Evolutionary conservation across 306 rosid species (phyloP), one percentile per base, ranked within the genome.

Genomic region (Vigna trinervia): DNA sequence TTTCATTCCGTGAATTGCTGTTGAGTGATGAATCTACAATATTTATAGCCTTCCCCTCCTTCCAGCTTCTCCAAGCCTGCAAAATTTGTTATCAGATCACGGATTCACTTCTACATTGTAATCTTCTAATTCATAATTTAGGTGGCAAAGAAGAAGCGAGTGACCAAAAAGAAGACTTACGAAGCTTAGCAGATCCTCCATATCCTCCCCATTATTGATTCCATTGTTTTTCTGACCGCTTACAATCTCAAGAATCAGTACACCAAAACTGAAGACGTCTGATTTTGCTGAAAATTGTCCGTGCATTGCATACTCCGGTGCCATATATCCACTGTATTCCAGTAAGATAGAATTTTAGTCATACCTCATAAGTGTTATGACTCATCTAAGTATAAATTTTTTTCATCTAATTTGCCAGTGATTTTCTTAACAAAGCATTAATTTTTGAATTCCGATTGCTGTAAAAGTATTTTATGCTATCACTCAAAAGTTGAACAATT

Each of bases 51-150:
- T 11, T 61, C 4, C 67, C 22, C 0, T 32, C 17, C 67, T 17
- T 32, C 67, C 67, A 61, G 12, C 32, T 61, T 61, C 45, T 5
- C 67, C 67, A 61, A 6, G 67, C 12, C 67, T 61, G 20, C 67
- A 61, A 1, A 8, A 61, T 30, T 61, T 61, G 14, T 5, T 12
- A 12, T 12, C 5, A 59, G 38, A 12, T 59, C 7, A 59, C 2
- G 0, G 13, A 4, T 4, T 9, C 46, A 41, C 46, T 41, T 41
- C 1, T 41, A 41, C 46, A 41, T 41, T 9, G 2, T 10, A 56
- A 57, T 23, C 1, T 57, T 58, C 17, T 26, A 58, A 23, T 58
- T 19, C 45, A 39, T 41, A 41, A 2, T 9, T 41, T 9, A 9
- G 26, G 5, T 15, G 57, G 7, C 9, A 6, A 51, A 5, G 4